Base-by-base conservation (phyloP, 2,329 filamentous ascomycete species). In the Incumbomyces delicatus region DNA sequence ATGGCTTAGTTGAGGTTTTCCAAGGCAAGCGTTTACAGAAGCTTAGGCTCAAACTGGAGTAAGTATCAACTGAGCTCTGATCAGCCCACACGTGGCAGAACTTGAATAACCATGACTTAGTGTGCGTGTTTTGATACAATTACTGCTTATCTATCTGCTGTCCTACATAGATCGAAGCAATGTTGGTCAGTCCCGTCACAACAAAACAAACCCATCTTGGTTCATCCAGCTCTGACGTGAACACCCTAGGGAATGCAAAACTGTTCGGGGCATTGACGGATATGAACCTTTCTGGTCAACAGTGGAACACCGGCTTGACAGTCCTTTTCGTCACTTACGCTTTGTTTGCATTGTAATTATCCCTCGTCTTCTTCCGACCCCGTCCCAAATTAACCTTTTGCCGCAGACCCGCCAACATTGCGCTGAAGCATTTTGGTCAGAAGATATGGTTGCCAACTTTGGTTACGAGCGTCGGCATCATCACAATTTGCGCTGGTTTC, bases 381-480 rank as follows among this genome's bases (percentile, higher is more conserved):
- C 17, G 17, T 3, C 13, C n/a, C n/a, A 16, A 18, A 22, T 5
- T 16, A n/a, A 16, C 37, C n/a, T 35, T 31, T 43, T 30, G 8
- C 22, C 22, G 22, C 78, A 83, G 55, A 61, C 80, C 80, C 2
- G 78, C 75, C 51, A 83, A 83, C 53, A 63, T 83, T 0, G 66
- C 82, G 8, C 63, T 83, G 43, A 81, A 81, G 56, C 39, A 27
- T n/a, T 8, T 35, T 12, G 12, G 38, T 18, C 45, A 20, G n/a
- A 33, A 13, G 22, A 14, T 43, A 6, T 47, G 49, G 55, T 42
- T 65, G 22, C 59, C 60, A 3, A 52, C 48, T 10, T 51, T 59
- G 8, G 60, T 61, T 54, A 43, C 66, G 10, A 60, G 57, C 4
- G 73, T 69, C 70, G 71, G 71, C 0, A 59, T 68, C 43, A 67